phyloP scores from a whole-genome alignment of 768 basidiomycete species.

The Tephrocybe sp. region DNA sequence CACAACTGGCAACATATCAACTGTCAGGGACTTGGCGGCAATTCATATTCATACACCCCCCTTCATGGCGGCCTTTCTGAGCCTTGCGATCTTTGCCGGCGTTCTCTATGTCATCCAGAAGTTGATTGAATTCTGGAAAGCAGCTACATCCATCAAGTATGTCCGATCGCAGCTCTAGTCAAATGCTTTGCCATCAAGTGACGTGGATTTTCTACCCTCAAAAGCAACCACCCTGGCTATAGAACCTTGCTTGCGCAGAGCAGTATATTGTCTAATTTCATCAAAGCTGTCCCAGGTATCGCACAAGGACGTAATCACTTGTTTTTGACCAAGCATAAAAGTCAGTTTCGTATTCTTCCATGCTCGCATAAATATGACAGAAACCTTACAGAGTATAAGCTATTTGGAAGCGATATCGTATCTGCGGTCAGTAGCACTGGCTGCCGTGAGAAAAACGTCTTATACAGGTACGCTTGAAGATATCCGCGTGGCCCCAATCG shows the following conservation, averaged over 20 bases:
- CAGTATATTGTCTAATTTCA: conserved; percentile 22
- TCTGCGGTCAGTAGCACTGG: conserved; percentile 26
- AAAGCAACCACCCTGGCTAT: conserved; percentile 33
- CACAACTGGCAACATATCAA: too few relatives aligned
- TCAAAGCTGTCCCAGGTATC: conserved; percentile 29
- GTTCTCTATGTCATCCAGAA: conserved; percentile 22
- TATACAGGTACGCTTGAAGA: conserved; percentile 13
- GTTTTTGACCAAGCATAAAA: conserved; percentile 29
- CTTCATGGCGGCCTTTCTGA: too few relatives aligned
- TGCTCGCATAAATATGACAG: too few relatives aligned
- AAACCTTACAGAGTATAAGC: conserved; percentile 25
- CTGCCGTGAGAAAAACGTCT: background rate
- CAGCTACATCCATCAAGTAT: conserved; percentile 29
- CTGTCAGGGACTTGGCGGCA: too few relatives aligned
- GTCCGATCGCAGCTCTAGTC: conserved; percentile 12
- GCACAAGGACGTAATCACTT: conserved; percentile 29
- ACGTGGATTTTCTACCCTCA: background rate
- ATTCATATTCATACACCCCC: too few relatives aligned
- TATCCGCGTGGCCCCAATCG: conserved; percentile 24
- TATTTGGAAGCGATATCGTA: conserved; percentile 35
- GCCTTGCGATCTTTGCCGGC: conserved; percentile 16
- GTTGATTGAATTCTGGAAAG: conserved; percentile 22
- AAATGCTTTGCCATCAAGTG: background rate
- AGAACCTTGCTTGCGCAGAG: conserved; percentile 26
- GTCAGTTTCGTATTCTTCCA: too few relatives aligned